These are phyloP conservation scores for Berkeleyomyces basicola DNA, from an alignment of 2,329 filamentous ascomycete species.

Conservation along the genomic window DNA sequence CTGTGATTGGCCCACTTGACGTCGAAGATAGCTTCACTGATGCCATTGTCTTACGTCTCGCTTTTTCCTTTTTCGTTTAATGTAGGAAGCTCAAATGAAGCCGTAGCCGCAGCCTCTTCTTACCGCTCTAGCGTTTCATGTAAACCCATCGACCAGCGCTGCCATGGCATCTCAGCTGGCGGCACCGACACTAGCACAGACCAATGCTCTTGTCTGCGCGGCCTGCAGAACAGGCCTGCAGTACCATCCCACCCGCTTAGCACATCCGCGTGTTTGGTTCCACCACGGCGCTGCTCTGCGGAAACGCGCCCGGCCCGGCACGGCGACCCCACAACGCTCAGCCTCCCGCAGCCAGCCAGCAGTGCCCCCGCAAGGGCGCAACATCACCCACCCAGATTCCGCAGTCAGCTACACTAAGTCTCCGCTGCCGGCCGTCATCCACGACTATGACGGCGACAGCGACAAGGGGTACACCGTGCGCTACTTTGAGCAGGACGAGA, in stretches of 20 bases:
- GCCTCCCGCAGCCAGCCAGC: not conserved
- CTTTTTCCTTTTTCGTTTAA: not conserved
- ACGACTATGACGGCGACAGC: conserved; percentile 8
- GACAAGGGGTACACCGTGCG: conserved; percentile 11
- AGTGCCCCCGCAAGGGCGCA: not conserved
- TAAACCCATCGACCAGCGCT: not conserved
- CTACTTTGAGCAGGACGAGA: conserved; percentile 29
- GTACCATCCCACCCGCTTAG: not conserved
- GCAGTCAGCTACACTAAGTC: conserved; percentile 8
- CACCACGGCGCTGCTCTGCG: not conserved
- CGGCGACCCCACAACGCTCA: not conserved
- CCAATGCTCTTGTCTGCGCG: conserved; percentile 8
- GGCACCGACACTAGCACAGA: conserved; percentile 12
- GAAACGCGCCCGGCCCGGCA: conserved; percentile 6
- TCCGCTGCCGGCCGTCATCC: conserved; percentile 12
- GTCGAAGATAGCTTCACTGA: conserved; percentile 4
- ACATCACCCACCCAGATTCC: conserved; percentile 4
- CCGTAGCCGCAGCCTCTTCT: not conserved
- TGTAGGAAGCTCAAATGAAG: not conserved
- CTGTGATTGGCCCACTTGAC: conserved; percentile 4
- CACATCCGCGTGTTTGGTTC: conserved; percentile 5
- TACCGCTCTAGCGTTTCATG: not conserved
- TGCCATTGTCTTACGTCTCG: not conserved
- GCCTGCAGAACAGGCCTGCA: not conserved
- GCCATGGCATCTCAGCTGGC: conserved; percentile 12